phyloP scores from a whole-genome alignment of 805 yeast genomes.

The Saccharomycopsis microspora region DNA sequence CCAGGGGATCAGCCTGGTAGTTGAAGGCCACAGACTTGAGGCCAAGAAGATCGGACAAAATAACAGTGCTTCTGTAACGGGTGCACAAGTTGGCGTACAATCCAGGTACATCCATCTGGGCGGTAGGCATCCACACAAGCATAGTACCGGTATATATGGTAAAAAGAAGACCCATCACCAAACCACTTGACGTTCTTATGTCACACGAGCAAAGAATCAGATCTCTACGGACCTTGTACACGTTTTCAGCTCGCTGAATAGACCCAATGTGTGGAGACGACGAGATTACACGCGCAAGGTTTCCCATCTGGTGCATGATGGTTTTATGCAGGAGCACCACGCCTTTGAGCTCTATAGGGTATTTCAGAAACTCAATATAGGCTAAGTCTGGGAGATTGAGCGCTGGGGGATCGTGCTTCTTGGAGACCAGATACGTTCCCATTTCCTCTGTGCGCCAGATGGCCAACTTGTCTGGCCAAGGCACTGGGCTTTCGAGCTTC shows the following conservation, averaged over 20 bases:
- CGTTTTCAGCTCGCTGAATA: conserved; percentile 26
- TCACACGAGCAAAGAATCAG: conserved; percentile 60
- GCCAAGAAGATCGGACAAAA: conserved; percentile 80
- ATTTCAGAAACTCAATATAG: conserved; percentile 82
- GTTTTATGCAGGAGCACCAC: conserved; percentile 88
- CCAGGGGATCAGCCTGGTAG: conserved; percentile 80
- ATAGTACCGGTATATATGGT: conserved; percentile 79
- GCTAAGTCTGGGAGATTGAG: conserved; percentile 75
- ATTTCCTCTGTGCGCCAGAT: conserved; percentile 82
- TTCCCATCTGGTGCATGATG: conserved; percentile 77
- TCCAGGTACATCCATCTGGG: conserved; percentile 70
- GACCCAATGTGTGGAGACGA: conserved; percentile 35
- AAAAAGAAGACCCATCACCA: conserved; percentile 70
- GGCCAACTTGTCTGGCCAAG: conserved; percentile 65
- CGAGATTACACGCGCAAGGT: conserved; percentile 56
- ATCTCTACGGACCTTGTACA: conserved; percentile 40
- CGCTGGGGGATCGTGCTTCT: conserved; percentile 48
- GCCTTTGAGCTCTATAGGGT: conserved; percentile 83
- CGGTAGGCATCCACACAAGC: conserved; percentile 67
- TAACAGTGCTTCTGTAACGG: conserved; percentile 54
- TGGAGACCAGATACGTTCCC: conserved; percentile 55
- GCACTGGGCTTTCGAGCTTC: conserved; percentile 37
- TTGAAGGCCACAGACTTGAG: conserved; percentile 85
- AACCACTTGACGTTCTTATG: conserved; percentile 56
- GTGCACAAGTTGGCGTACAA: conserved; percentile 75